phyloP scores from a whole-genome alignment of 768 basidiomycete genomes.

The Phanerochaete sordida region DNA sequence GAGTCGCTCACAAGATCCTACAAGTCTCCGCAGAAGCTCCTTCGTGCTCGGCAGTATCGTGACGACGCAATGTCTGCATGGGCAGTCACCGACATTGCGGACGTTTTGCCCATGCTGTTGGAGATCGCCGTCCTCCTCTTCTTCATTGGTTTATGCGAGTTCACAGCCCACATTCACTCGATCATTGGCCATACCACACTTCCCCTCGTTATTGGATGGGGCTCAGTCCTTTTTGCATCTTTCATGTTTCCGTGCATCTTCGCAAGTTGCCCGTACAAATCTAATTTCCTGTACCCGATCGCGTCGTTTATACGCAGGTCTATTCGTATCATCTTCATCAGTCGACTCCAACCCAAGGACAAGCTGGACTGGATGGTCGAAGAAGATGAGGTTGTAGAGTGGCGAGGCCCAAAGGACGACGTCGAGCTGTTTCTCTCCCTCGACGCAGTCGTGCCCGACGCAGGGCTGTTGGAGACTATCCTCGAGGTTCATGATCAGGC shows the following conservation, averaged over 20 bases:
- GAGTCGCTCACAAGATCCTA: conserved; percentile 9
- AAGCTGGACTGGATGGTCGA: background rate
- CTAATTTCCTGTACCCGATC: background rate
- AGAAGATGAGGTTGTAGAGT: background rate
- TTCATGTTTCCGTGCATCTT: background rate
- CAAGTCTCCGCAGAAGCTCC: conserved; percentile 10
- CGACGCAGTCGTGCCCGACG: conserved; percentile 1
- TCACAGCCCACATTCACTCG: background rate
- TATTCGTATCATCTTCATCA: no score
- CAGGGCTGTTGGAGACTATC: background rate
- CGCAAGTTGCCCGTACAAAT: background rate
- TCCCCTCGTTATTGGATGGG: background rate
- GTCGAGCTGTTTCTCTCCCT: conserved; percentile 17
- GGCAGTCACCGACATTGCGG: conserved; percentile 21
- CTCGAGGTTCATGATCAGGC: background rate
- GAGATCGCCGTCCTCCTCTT: conserved; percentile 17
- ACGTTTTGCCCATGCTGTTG: conserved; percentile 19
- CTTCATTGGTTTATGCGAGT: conserved; percentile 14
- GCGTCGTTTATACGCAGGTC: background rate
- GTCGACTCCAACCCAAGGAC: no score
- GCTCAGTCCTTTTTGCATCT: background rate
- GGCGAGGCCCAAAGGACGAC: background rate
- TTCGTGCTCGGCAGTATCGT: conserved; percentile 16
- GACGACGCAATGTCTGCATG: conserved; percentile 17
- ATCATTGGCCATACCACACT: background rate